Conservation (phyloP, 805 yeast genomes). For the Metschnikowia corniflorae region DNA sequence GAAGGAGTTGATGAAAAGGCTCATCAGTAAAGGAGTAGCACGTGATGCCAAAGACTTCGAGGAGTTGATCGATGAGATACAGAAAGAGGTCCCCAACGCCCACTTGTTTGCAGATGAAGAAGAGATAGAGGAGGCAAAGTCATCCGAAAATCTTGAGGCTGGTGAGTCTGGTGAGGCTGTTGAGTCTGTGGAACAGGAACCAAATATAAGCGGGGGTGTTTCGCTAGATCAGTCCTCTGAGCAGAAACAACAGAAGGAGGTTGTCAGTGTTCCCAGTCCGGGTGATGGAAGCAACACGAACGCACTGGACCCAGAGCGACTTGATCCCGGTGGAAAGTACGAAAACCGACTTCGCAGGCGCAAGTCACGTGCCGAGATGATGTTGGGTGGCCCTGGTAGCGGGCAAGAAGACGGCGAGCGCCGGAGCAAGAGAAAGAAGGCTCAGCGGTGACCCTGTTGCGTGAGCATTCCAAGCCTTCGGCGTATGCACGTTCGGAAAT, state of each 20-base stretch:
- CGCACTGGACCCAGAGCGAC: neutral
- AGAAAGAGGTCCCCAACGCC: constrained; percentile 27
- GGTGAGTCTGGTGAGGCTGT: neutral
- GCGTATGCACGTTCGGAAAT: too few relatives aligned
- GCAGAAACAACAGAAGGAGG: neutral
- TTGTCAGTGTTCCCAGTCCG: neutral
- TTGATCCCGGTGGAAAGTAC: constrained; percentile 17
- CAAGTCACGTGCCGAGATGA: constrained; percentile 13
- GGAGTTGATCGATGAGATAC: constrained; percentile 30
- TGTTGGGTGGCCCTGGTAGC: neutral
- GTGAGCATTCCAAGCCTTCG: too few relatives aligned
- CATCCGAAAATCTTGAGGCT: neutral
- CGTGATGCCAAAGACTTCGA: constrained; percentile 29
- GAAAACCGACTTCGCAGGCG: constrained; percentile 19
- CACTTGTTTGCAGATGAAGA: constrained; percentile 41
- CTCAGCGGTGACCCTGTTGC: constrained; percentile 8
- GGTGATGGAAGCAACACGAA: neutral
- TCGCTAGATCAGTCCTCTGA: neutral
- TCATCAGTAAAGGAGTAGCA: constrained; percentile 33
- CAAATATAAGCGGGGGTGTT: constrained; percentile 1
- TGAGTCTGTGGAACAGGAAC: neutral
- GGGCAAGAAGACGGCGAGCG: neutral
- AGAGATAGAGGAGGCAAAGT: constrained; percentile 15
- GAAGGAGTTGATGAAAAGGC: constrained; percentile 33
- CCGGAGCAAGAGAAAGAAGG: constrained; percentile 4